A percentile compares a stretch with the other conserved stretches of the same genome.
phyloP scores from a whole-genome alignment of 495 filamentous ascomycete genomes.

The Penicillium salamii region DNA sequence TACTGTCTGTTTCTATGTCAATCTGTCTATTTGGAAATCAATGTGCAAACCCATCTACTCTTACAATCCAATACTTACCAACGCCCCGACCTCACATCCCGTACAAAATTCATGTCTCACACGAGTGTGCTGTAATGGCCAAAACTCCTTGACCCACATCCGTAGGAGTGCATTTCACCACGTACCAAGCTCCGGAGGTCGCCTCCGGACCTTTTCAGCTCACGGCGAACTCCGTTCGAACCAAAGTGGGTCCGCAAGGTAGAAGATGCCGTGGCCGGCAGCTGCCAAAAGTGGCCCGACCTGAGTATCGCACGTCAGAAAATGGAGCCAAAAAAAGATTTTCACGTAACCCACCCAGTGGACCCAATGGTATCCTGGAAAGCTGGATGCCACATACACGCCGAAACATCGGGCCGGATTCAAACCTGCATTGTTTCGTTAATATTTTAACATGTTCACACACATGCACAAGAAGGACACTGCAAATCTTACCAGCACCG shows the following conservation, averaged over 20 bases:
- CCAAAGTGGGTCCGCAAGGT: constrained; percentile 32
- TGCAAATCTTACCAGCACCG: constrained; percentile 28
- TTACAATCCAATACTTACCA: too few relatives aligned
- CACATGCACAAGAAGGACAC: background rate
- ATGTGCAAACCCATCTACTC: background rate
- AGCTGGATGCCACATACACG: constrained; percentile 27
- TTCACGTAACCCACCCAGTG: constrained; percentile 28
- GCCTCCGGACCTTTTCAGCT: constrained; percentile 5
- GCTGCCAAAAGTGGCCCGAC: constrained; percentile 28
- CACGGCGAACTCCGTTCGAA: constrained; percentile 20
- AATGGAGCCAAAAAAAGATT: background rate
- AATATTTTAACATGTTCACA: background rate
- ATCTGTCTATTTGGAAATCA: background rate
- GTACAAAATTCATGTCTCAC: too few relatives aligned
- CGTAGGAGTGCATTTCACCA: background rate
- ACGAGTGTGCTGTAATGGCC: too few relatives aligned
- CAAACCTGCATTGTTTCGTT: constrained; percentile 21
- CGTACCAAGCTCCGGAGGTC: constrained; percentile 1
- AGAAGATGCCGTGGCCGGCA: constrained; percentile 27
- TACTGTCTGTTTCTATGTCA: too few relatives aligned
- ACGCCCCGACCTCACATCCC: too few relatives aligned
- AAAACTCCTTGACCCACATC: too few relatives aligned
- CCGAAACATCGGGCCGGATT: constrained; percentile 38
- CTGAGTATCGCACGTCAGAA: constrained; percentile 18
- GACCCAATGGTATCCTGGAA: constrained; percentile 35